Evolutionary conservation across 225 moss, liverwort and hornwort genomes (phyloP), one percentile per base, ranked within the genome.

Genomic region (Antitrichia curtipendula): DNA sequence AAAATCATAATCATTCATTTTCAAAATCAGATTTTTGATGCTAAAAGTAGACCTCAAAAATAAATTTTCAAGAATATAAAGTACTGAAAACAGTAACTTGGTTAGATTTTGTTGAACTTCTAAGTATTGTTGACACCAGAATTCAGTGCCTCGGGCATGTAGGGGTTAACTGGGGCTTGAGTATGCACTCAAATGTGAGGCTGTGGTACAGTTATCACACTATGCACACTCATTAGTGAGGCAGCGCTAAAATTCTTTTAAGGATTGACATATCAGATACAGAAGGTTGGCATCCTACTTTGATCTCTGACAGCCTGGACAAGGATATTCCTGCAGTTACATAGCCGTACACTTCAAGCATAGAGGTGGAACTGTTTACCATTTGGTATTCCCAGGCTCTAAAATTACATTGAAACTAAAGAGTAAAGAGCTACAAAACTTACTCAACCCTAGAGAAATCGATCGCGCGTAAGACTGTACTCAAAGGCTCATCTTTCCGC

Each of bases 401-500:
- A 80, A 84, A 80, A 80, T 74, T 87, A 84, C 84, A 87, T 74
- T 66, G 16, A 22, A 74, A 58, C 66, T 60, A 75, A 65, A 72
- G 60, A 87, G n/a, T 71, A 79, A 64, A 40, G 81, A 74, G 84
- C 65, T 90, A 84, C 87, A 84, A 90, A 84, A 84, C 58, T 84
- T 81, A 73, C 83, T 87, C 80, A 72, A 81, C 17, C 40, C 59
- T 81, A 56, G 13, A 40, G 65, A 69, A 63, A 65, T 72, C 27
- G 57, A 72, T 59, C 31, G 24, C 60, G 16, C 53, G 66, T 62
- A 69, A 56, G 43, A 57, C n/a, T 58, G 57, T 14, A 68, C 43
- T 70, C 23, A 72, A 41, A 89, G 50, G 58, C 83, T 78, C 69
- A 89, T 88, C 85, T 91, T 92, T 56, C 92, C 91, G 68, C 91